These are phyloP conservation scores for Selaginella tamariscina DNA, from an alignment of 75 land plant genomes.

Conservation along the genomic window DNA sequence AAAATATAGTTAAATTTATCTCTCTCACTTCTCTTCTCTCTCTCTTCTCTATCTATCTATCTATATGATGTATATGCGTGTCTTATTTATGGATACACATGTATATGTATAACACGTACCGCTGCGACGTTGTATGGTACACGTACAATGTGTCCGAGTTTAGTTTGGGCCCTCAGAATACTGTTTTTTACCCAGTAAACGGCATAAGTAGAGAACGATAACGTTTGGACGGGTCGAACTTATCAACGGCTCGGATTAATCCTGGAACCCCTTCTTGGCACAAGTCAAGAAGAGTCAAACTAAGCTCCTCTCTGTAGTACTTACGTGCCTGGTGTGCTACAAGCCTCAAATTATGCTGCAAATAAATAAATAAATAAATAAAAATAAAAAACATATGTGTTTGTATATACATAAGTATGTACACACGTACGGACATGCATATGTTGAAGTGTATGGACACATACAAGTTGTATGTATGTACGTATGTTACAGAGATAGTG, in stretches of 20 bases:
- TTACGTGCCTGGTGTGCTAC: conserved; percentile 78
- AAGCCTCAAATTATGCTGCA: conserved; percentile 83
- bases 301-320: conserved; percentile 48
- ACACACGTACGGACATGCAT: too few species aligned
- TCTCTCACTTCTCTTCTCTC: too few species aligned
- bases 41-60: too few species aligned
- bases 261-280: conserved; percentile 90
- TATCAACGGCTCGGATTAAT: conserved; percentile 74
- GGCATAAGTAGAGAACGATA: conserved; percentile 89
- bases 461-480: too few species aligned
- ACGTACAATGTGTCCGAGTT: conserved; percentile 42
- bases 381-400: not conserved
- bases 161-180: conserved; percentile 62
- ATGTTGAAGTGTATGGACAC: too few species aligned
- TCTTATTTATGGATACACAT: not conserved
- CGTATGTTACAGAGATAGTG: too few species aligned
- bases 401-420: too few species aligned
- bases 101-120: conserved; percentile 17
- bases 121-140: conserved; percentile 28
- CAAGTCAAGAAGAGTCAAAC: conserved; percentile 49
- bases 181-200: conserved; percentile 88
- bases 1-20: too few species aligned
- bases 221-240: conserved; percentile 66
- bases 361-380: not conserved
- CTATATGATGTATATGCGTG: too few species aligned